A percentile compares a stretch with the other conserved stretches of the same genome.
These are phyloP conservation scores for Malassezia obtusa DNA, from an alignment of 1,284 basidiomycete genomes.

Conservation along the genomic window DNA sequence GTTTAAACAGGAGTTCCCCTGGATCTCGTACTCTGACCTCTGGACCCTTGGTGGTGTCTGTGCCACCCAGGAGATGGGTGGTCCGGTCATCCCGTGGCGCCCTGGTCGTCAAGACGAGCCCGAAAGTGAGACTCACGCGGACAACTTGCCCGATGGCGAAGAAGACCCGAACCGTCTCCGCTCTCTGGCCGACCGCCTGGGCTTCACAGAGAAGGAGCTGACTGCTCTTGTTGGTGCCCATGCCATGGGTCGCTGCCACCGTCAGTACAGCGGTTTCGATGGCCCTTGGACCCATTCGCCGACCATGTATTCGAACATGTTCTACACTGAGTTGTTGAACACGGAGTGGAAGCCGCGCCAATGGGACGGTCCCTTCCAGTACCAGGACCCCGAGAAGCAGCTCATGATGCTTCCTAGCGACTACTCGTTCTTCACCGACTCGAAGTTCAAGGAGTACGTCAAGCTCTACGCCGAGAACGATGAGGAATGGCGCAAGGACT, in stretches of 20 bases:
- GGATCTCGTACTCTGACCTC: conserved; percentile 53
- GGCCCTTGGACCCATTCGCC: conserved; percentile 46
- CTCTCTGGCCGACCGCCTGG: conserved; percentile 54
- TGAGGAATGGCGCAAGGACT: conserved; percentile 45
- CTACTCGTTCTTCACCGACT: conserved; percentile 35
- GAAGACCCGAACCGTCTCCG: conserved; percentile 52
- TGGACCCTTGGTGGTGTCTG: conserved; percentile 51
- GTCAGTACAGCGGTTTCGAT: conserved; percentile 39
- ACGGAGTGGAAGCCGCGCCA: conserved; percentile 55
- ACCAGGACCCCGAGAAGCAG: conserved; percentile 70
- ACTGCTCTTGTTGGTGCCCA: conserved; percentile 56
- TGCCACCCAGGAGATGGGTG: conserved; percentile 53
- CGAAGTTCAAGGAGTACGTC: conserved; percentile 38
- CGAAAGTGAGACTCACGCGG: conserved; percentile 47
- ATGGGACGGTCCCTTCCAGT: conserved; percentile 87
- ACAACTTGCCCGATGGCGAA: conserved; percentile 52
- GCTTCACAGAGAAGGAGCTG: conserved; percentile 55
- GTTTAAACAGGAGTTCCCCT: conserved; percentile 52
- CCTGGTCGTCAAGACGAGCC: conserved; percentile 52
- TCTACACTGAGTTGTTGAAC: conserved; percentile 50
- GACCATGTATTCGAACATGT: conserved; percentile 43
- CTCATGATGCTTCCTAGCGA: conserved; percentile 69
- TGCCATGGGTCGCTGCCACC: conserved; percentile 50
- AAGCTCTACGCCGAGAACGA: conserved; percentile 44
- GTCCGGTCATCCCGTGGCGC: conserved; percentile 51